Conservation (phyloP, 2,329 filamentous ascomycete genomes). For the Colletotrichum eleusines region DNA sequence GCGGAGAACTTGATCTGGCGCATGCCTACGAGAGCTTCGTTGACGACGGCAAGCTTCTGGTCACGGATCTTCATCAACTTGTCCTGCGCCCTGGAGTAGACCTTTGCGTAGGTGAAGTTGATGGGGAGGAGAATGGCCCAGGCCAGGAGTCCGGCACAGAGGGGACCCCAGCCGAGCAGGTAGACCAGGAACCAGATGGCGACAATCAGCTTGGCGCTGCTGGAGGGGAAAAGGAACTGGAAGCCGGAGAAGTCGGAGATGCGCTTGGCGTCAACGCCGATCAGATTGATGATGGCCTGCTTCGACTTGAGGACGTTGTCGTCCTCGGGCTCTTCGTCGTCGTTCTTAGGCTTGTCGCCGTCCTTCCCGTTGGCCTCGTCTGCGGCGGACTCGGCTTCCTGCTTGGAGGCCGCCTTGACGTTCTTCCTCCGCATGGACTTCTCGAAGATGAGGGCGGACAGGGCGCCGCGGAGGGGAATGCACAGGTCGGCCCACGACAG, state of each 20-base stretch:
- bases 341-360: slow-evolving; percentile 50
- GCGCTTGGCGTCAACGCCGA: slow-evolving; percentile 80
- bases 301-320: slow-evolving; percentile 58
- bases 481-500: slow-evolving; percentile 71
- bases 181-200: slow-evolving; percentile 75
- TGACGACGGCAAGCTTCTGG: slow-evolving; percentile 79
- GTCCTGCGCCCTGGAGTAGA: slow-evolving; percentile 74
- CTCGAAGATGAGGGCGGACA: slow-evolving; percentile 79
- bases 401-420: slow-evolving; percentile 72
- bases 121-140: slow-evolving; percentile 75
- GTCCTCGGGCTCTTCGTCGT: slow-evolving; percentile 60
- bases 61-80: slow-evolving; percentile 81
- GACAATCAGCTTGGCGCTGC: slow-evolving; percentile 72
- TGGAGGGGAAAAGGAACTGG: slow-evolving; percentile 74
- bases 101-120: slow-evolving; percentile 75
- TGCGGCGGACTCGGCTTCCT: slow-evolving; percentile 48
- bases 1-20: slow-evolving; percentile 89
- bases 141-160: slow-evolving; percentile 73
- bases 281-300: slow-evolving; percentile 81
- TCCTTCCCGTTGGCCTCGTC: slow-evolving; percentile 49
- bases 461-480: slow-evolving; percentile 75
- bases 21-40: slow-evolving; percentile 82
- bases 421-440: slow-evolving; percentile 85
- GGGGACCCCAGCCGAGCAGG: slow-evolving; percentile 78
- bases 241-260: slow-evolving; percentile 76